Evolutionary conservation across 495 filamentous ascomycete species (phyloP), one percentile per base, ranked within the genome.

Genomic region (Xylaria sp.): DNA sequence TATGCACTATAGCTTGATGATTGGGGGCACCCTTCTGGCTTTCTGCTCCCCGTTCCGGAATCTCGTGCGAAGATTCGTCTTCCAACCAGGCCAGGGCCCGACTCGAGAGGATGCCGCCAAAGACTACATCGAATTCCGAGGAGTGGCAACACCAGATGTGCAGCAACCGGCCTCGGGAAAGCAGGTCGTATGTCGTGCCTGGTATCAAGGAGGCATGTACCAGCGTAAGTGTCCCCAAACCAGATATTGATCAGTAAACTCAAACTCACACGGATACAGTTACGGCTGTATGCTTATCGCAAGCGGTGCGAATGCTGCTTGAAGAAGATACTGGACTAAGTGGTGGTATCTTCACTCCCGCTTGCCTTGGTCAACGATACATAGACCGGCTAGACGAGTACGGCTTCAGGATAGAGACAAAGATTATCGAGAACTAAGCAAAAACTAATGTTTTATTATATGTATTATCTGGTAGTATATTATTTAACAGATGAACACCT

Each of bases 341-440:
- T 0, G 90, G 93, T 31, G 93, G 93, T 12, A 82, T 97, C 31
- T 89, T 94, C 24, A 97, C 94, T 1, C 86, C 94, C n/a, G 92
- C 93, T n/a, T 92, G 88, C 48, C 80, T 97, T 46, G 94, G 94
- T 0, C 91, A 94, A 78, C 83, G 84, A 37, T 94, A 88, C 75
- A 85, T 96, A 68, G 90, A 96, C 75, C 86, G 92, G 52, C 77
- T 95, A 70, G 83, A 88, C 17, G 83, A 85, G 61, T 86, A 83
- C 17, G 92, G 92, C 1, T 88, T 93, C 69, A 87, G 82, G 61
- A 82, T 93, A 66, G 88, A 93, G 78, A 83, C 81, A 55, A 83
- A 81, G 72, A 75, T 80, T 3, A 71, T 85, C 58, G 77, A 80
- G 19, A 50, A 61, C n/a, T 75, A 61, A 71, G 15, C 33, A 40